Conservation (phyloP, 2,329 filamentous ascomycete species). For the Mycocentrospora acerina region DNA sequence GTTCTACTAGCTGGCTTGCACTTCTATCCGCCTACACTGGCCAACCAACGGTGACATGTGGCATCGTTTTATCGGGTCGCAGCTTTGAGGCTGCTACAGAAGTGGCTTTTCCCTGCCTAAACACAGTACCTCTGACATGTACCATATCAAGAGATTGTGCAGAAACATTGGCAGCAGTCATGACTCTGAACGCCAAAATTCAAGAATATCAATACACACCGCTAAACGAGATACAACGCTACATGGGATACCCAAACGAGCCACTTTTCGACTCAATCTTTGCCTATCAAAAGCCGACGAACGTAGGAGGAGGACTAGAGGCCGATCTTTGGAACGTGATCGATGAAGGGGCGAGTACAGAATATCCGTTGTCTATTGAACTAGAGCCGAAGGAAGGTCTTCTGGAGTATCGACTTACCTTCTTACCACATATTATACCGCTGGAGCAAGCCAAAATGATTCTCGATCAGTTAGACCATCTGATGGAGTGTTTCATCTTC, state of each 20-base stretch:
- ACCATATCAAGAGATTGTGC: conserved; percentile 56
- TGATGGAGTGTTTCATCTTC: conserved; percentile 62
- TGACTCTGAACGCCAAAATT: conserved; percentile 64
- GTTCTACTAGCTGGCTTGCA: conserved; percentile 77
- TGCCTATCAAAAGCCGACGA: conserved; percentile 69
- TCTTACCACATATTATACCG: conserved; percentile 65
- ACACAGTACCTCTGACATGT: conserved; percentile 74
- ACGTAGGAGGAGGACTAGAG: conserved; percentile 13
- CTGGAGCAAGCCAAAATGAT: conserved; percentile 66
- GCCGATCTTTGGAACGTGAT: conserved; percentile 59
- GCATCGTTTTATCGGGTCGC: conserved; percentile 76
- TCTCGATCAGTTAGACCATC: conserved; percentile 69
- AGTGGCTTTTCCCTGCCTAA: conserved; percentile 75
- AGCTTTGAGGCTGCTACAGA: conserved; percentile 60
- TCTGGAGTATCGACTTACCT: conserved; percentile 67
- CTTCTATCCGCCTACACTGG: conserved; percentile 76
- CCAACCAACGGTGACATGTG: conserved; percentile 73
- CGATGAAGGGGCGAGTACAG: conserved; percentile 68
- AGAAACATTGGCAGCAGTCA: conserved; percentile 62
- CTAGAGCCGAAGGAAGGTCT: conserved; percentile 59
- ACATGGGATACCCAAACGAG: conserved; percentile 65
- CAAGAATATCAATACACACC: conserved; percentile 72
- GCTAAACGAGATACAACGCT: conserved; percentile 70
- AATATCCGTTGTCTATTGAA: conserved; percentile 82
- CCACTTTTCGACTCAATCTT: conserved; percentile 82